Evolutionary conservation across 345 rosid genomes (phyloP).

Genomic region (Hypericum perforatum): DNA sequence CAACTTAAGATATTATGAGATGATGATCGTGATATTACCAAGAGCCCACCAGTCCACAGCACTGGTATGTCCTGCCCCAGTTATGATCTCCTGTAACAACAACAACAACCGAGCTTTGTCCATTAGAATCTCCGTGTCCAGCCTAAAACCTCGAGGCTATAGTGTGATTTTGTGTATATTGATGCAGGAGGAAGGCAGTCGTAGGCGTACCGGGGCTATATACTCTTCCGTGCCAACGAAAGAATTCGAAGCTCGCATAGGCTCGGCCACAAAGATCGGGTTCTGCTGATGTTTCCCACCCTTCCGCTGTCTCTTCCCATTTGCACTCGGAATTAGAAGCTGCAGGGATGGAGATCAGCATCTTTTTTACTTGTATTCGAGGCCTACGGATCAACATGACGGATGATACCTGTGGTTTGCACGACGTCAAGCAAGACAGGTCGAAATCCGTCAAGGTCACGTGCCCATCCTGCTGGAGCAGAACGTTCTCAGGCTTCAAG

Average conservation of each 20-base stretch:
- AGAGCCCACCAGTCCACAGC: conserved; percentile 99
- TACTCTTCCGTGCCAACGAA: conserved; percentile 98
- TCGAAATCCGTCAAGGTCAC: conserved; percentile 82
- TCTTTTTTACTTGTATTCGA: too few relatives aligned
- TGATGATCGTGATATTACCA: conserved; percentile 35
- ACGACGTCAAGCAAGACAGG: conserved; percentile 85
- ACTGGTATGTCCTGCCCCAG: conserved; percentile 86
- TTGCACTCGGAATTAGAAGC: conserved; percentile 57
- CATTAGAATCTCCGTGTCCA: too few relatives aligned
- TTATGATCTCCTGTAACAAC: conserved; percentile 59
- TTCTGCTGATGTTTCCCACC: conserved; percentile 35
- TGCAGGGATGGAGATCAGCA: conserved; percentile 14
- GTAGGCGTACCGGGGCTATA: conserved; percentile 63
- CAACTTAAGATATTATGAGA: background rate
- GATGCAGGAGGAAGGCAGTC: background rate
- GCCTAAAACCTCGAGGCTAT: too few relatives aligned
- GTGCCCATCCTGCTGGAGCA: conserved; percentile 70
- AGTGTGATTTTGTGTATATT: too few relatives aligned
- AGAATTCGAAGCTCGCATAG: conserved; percentile 92
- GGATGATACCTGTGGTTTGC: conserved; percentile 69
- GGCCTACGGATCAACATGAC: too few relatives aligned
- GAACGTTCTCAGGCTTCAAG: conserved; percentile 80
- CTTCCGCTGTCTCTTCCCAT: conserved; percentile 43
- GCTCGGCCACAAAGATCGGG: conserved; percentile 90
- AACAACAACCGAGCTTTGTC: too few relatives aligned